Evolutionary conservation across 495 filamentous ascomycete species (phyloP), one percentile per base, ranked within the genome.

Genomic region (Annulohypoxylon maeteangense): DNA sequence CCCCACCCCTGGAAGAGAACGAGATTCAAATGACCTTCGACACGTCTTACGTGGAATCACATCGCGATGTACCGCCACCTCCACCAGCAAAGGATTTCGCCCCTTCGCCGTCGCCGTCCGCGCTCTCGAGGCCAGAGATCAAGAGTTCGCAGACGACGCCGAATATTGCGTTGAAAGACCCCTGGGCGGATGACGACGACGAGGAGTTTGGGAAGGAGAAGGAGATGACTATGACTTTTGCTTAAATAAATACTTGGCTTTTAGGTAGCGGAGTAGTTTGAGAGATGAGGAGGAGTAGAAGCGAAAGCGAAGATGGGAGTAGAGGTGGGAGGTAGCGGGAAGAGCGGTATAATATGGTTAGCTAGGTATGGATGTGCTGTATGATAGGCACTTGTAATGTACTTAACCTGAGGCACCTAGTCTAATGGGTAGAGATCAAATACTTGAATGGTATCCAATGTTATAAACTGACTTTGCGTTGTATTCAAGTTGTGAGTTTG

Each of bases 161-260:
- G 1, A 81, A 78, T 57, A 61, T 83, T 7, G 40, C 77, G 85
- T 32, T 91, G 81, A 70, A 89, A 83, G 93, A 97, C 80, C 92
- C 93, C 7, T 97, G 94, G 94, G 90, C 89, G 0, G 92, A 95
- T 61, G 87, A 90, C 50, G 91, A 92, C 22, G 91, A 92, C 18
- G 79, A 95, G 83, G 81, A 97, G 77, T 81, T 91, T 82, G 83
- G 93, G 76, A 78, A 86, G 73, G 83, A 89, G 77, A 85, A 95
- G 86, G 81, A 93, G 84, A 89, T 91, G 86, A 79, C 89, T 75
- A 79, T 91, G 83, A 90, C 94, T 84, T 88, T 95, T 93, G 88
- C 88, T 67, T 29, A 29, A 29, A 29, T 29, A 29, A 6, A 29
- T 29, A n/a, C n/a, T n/a, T n/a, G n/a, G n/a, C n/a, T n/a, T n/a